phyloP scores from a whole-genome alignment of 306 rosid species.

The Vigna unguiculata region DNA sequence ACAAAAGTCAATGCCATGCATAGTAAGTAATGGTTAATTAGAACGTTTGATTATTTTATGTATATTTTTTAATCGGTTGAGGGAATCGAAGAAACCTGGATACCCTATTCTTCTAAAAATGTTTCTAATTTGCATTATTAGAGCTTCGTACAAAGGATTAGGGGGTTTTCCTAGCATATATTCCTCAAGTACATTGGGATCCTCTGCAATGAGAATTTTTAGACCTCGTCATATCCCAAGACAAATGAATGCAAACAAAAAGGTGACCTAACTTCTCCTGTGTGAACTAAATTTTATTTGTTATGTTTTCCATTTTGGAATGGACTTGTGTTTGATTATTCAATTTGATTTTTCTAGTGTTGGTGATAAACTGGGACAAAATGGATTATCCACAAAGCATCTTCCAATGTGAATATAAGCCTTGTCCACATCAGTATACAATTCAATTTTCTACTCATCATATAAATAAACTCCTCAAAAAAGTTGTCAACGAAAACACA shows the following conservation, averaged over 20 bases:
- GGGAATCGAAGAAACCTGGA: conserved; percentile 43
- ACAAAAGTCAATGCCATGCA: conserved; percentile 24
- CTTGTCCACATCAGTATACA: conserved; percentile 26
- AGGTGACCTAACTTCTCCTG: conserved; percentile 21
- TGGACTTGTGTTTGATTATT: conserved; percentile 19
- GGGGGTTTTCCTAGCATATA: conserved; percentile 43
- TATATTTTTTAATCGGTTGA: background rate
- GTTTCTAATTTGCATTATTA: conserved; percentile 38
- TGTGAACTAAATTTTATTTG: conserved; percentile 9
- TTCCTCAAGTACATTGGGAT: conserved; percentile 45
- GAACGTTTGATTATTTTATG: background rate
- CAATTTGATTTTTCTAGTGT: conserved; percentile 23
- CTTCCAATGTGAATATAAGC: conserved; percentile 3
- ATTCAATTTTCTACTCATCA: background rate
- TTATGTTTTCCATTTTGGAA: background rate
- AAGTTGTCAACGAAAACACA: background rate
- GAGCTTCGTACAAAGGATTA: conserved; percentile 43
- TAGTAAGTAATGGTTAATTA: conserved; percentile 5
- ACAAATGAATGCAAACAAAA: conserved; percentile 47
- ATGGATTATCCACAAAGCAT: conserved; percentile 36
- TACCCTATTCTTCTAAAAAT: conserved; percentile 32
- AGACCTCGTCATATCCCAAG: conserved; percentile 47
- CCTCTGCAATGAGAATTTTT: conserved; percentile 42
- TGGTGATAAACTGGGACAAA: conserved; percentile 32
- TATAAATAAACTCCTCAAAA: background rate